Conservation (phyloP, 352 stramenopile species). For the Globisporangium acanthophoron region DNA sequence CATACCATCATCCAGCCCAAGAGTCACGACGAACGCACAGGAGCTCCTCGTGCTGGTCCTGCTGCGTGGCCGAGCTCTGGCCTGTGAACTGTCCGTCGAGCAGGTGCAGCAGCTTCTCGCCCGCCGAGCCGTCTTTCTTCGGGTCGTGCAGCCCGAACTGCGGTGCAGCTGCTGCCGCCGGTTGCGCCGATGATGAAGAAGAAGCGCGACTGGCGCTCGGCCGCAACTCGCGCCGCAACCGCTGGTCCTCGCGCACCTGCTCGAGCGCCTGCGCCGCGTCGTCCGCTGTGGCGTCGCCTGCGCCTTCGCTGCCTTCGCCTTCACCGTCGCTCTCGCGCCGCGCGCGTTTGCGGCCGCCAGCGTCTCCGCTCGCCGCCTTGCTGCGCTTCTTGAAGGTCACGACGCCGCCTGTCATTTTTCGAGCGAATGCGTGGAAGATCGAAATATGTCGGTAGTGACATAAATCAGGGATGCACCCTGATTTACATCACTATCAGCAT, state of each 20-base stretch:
- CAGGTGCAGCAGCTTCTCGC: slow-evolving; percentile 66
- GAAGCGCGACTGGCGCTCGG: neutral
- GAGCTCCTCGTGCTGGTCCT: slow-evolving; percentile 75
- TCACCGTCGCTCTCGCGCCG: slow-evolving; percentile 20
- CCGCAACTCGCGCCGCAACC: slow-evolving; percentile 27
- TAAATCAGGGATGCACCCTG: neutral
- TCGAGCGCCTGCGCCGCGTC: slow-evolving; percentile 48
- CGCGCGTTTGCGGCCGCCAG: slow-evolving; percentile 29
- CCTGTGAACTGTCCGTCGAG: slow-evolving; percentile 80
- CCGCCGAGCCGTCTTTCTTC: slow-evolving; percentile 60
- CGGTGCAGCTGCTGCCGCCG: neutral
- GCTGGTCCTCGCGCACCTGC: slow-evolving; percentile 70
- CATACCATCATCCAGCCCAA: neutral
- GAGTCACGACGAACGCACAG: slow-evolving; percentile 21
- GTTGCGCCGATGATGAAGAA: slow-evolving; percentile 8
- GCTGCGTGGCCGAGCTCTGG: slow-evolving; percentile 49
- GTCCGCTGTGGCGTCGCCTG: slow-evolving; percentile 14
- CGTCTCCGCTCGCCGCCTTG: slow-evolving; percentile 6
- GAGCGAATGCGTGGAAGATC: too few relatives aligned
- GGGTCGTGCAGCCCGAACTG: slow-evolving; percentile 72
- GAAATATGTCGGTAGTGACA: slow-evolving; percentile 1
- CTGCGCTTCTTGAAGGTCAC: slow-evolving; percentile 51
- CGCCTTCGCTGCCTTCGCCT: slow-evolving; percentile 4
- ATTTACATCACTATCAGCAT: neutral
- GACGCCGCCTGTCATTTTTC: slow-evolving; percentile 12